Percentiles rank a stretch among this genome's conserved stretches.
These are phyloP conservation scores for Cladosporium halotolerans DNA, from an alignment of 2,329 filamentous ascomycete genomes.

Conservation along the genomic window DNA sequence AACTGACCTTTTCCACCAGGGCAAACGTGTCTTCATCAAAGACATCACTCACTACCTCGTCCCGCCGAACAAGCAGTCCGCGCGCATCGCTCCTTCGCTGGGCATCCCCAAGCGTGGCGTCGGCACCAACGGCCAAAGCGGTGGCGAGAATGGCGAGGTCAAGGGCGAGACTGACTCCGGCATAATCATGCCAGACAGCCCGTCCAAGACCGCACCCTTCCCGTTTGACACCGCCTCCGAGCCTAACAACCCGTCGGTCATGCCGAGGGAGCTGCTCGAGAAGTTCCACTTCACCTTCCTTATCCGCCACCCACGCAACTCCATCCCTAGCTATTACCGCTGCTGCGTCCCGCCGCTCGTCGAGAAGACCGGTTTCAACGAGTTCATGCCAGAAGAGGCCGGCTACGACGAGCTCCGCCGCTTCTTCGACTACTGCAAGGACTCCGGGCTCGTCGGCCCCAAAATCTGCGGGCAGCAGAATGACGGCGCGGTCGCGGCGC, in stretches of 20 bases:
- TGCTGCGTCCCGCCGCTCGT: conserved; percentile 87
- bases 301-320: conserved; percentile 88
- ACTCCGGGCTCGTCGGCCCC: conserved; percentile 64
- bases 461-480: conserved; percentile 48
- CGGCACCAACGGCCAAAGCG: conserved; percentile 41
- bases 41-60: conserved; percentile 93
- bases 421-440: conserved; percentile 77
- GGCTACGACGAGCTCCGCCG: conserved; percentile 84
- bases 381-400: conserved; percentile 82
- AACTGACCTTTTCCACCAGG: conserved; percentile 43
- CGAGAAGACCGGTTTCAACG: conserved; percentile 72
- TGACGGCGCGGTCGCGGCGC: conserved; percentile 26
- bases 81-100: conserved; percentile 68
- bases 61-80: conserved; percentile 62
- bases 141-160: conserved; percentile 22
- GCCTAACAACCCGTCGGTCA: conserved; percentile 72
- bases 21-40: conserved; percentile 94
- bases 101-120: conserved; percentile 50
- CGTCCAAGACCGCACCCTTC: conserved; percentile 40
- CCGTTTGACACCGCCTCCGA: conserved; percentile 56
- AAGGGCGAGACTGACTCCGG: conserved; percentile 24
- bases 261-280: conserved; percentile 67
- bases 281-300: conserved; percentile 93
- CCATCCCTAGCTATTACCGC: conserved; percentile 89
- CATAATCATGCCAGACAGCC: conserved; percentile 28